These are phyloP conservation scores for Amanita molliuscula DNA, from an alignment of 768 basidiomycete species.

Conservation along the genomic window DNA sequence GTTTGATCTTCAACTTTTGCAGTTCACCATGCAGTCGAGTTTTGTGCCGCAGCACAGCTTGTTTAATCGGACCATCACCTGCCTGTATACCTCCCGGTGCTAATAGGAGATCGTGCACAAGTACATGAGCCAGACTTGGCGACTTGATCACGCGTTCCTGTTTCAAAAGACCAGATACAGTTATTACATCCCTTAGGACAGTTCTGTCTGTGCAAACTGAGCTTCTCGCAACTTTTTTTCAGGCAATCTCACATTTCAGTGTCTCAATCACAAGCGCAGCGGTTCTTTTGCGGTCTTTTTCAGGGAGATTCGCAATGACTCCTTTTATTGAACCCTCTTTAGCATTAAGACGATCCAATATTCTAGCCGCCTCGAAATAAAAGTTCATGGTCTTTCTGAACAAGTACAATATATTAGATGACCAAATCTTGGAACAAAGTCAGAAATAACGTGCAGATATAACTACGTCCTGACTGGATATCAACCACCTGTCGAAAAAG, in stretches of 20 bases:
- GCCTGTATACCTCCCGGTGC: conserved; percentile 74
- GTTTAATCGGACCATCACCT: conserved; percentile 83
- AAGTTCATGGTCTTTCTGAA: conserved; percentile 62
- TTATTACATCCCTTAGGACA: conserved; percentile 62
- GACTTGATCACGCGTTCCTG: conserved; percentile 76
- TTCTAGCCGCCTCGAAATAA: conserved; percentile 83
- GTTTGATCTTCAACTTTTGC: conserved; percentile 71
- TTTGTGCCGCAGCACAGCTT: conserved; percentile 81
- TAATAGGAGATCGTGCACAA: conserved; percentile 86
- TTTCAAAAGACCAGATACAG: conserved; percentile 53
- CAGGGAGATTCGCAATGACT: conserved; percentile 59
- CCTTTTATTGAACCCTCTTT: conserved; percentile 93
- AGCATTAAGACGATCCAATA: conserved; percentile 76
- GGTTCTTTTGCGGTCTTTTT: conserved; percentile 66
- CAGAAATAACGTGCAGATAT: conserved; percentile 1
- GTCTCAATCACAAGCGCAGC: conserved; percentile 90
- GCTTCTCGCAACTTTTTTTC: conserved; percentile 5
- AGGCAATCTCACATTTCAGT: conserved; percentile 68
- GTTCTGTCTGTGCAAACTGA: conserved; percentile 52
- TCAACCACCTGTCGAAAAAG: neutral
- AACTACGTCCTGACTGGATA: neutral
- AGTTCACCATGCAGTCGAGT: conserved; percentile 83
- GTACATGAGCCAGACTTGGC: conserved; percentile 66
- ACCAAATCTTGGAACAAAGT: neutral
- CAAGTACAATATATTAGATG: conserved; percentile 3